Evolutionary conservation across 2,329 filamentous ascomycete genomes (phyloP).

Genomic region (Sarocladium strictum): DNA sequence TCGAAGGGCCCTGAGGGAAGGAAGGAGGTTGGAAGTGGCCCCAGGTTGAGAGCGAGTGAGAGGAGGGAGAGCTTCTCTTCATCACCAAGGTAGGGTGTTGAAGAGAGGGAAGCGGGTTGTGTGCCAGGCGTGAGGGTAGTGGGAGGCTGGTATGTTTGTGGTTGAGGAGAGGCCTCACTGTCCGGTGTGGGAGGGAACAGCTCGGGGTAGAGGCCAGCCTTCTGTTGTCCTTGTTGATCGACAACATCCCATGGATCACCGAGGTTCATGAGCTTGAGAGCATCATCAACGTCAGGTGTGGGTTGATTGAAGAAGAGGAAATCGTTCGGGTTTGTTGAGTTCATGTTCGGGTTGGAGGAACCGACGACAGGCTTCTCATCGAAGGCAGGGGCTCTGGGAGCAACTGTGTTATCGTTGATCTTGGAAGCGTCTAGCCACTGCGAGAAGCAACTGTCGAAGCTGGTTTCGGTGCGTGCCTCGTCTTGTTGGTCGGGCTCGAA

Average conservation of each 20-base stretch:
- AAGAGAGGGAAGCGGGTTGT: background rate
- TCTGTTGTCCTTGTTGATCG: slow-evolving; percentile 1
- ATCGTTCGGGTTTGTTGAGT: background rate
- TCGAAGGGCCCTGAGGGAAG: slow-evolving; percentile 1
- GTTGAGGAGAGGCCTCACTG: background rate
- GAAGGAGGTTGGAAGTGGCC: background rate
- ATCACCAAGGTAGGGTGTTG: slow-evolving; percentile 2
- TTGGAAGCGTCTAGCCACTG: slow-evolving; percentile 4
- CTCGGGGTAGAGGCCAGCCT: background rate
- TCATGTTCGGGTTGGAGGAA: slow-evolving; percentile 1
- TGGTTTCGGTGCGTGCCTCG: background rate
- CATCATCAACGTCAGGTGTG: slow-evolving; percentile 4
- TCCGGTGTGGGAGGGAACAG: slow-evolving; percentile 6
- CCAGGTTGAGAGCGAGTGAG: slow-evolving; percentile 4
- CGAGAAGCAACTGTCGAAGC: slow-evolving; percentile 7
- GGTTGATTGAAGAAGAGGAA: slow-evolving; percentile 4
- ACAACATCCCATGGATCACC: slow-evolving; percentile 4
- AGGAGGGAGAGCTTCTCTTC: slow-evolving; percentile 6
- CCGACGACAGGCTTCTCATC: slow-evolving; percentile 3
- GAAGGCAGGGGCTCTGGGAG: background rate
- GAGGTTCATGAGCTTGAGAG: slow-evolving; percentile 7
- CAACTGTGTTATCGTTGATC: background rate
- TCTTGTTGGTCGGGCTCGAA: slow-evolving; percentile 8
- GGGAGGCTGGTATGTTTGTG: slow-evolving; percentile 1
- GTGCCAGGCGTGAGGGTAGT: background rate